Percentiles rank a stretch among this genome's conserved stretches.
phyloP scores from a whole-genome alignment of 495 filamentous ascomycete genomes.

The Parachaetomium inaequale region DNA sequence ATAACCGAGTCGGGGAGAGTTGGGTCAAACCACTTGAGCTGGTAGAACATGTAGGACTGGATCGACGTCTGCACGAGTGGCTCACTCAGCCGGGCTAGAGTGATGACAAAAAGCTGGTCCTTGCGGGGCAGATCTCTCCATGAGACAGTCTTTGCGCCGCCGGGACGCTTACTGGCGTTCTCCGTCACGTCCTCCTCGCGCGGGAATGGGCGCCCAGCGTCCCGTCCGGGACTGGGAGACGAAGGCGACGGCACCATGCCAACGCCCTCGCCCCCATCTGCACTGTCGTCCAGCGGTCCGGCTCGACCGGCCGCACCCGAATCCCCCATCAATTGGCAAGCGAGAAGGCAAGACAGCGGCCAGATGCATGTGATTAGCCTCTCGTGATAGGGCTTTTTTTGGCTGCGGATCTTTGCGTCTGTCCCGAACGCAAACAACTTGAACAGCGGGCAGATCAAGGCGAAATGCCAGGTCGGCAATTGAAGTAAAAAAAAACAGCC shows the following conservation, averaged over 20 bases:
- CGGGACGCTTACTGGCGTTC: neutral
- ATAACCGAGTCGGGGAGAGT: conserved; percentile 64
- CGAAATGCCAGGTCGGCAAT: too few relatives aligned
- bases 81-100: conserved; percentile 70
- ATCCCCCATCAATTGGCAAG: neutral
- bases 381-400: neutral
- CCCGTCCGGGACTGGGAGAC: neutral
- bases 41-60: conserved; percentile 77
- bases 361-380: neutral
- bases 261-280: neutral
- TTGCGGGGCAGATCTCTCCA: conserved; percentile 71
- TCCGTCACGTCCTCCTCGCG: neutral
- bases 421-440: too few relatives aligned
- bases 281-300: neutral
- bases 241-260: neutral
- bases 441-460: too few relatives aligned
- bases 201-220: neutral
- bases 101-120: conserved; percentile 69
- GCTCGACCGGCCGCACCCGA: neutral
- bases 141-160: conserved; percentile 41
- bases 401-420: neutral
- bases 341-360: neutral
- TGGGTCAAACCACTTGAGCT: conserved; percentile 66
- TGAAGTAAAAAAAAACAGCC: too few relatives aligned
- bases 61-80: conserved; percentile 75